Evolutionary conservation across 1,139 yeast species (phyloP).

Genomic region (Sugiyamaella paludigena): DNA sequence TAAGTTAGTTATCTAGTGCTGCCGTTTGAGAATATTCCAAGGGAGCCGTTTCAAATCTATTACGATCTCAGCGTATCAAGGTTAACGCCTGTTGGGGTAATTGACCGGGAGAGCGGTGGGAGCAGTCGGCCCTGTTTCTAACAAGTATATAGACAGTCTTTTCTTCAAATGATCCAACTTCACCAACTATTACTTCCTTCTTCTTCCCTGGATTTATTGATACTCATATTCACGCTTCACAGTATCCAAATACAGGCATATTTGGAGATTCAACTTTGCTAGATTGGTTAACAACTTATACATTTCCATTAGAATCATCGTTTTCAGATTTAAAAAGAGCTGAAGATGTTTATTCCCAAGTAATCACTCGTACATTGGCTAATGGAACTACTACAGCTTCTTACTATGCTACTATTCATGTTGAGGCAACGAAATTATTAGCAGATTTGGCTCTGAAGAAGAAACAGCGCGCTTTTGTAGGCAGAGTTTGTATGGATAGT

Average conservation of each 20-base stretch:
- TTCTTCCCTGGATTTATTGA: slow-evolving; percentile 92
- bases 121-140: no score
- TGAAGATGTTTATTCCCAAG: slow-evolving; percentile 56
- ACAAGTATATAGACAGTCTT: no score
- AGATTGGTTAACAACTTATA: slow-evolving; percentile 84
- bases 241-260: slow-evolving; percentile 90
- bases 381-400: slow-evolving; percentile 92
- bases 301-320: slow-evolving; percentile 81
- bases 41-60: no score
- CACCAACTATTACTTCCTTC: slow-evolving; percentile 40
- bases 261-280: slow-evolving; percentile 82
- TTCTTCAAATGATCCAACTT: no score
- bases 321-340: slow-evolving; percentile 55
- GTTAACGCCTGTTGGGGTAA: no score
- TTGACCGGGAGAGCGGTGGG: no score
- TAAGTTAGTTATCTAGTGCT: slow-evolving; percentile 5
- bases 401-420: slow-evolving; percentile 85
- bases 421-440: slow-evolving; percentile 67
- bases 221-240: slow-evolving; percentile 96
- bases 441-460: slow-evolving; percentile 63
- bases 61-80: no score
- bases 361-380: slow-evolving; percentile 61
- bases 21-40: no score
- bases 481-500: slow-evolving; percentile 89
- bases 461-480: slow-evolving; percentile 89